Percentiles rank a stretch among this genome's conserved stretches.
Evolutionary conservation across 163 green algal genomes (phyloP).

Genomic region (Volvox carteri): DNA sequence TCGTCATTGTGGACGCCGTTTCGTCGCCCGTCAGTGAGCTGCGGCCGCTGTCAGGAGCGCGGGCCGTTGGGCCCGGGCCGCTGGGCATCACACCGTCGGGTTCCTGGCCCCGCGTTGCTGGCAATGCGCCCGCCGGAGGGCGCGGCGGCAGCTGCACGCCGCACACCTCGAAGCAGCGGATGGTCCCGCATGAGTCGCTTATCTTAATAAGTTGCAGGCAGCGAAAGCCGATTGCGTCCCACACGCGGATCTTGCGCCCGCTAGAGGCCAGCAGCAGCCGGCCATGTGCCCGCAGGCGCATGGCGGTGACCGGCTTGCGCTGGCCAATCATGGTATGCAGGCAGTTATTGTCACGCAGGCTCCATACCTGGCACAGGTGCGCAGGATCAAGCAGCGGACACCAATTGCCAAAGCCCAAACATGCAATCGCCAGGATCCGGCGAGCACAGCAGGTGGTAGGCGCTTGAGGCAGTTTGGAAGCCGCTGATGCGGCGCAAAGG

Average conservation of each 20-base stretch:
- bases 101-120: background rate
- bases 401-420: background rate
- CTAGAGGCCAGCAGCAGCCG: conserved; percentile 69
- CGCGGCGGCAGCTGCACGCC: background rate
- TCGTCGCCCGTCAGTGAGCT: conserved; percentile 14
- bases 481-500: too few relatives aligned
- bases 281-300: conserved; percentile 73
- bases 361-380: conserved; percentile 80
- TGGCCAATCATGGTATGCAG: conserved; percentile 82
- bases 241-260: conserved; percentile 82
- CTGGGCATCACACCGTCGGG: background rate
- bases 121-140: background rate
- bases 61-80: background rate
- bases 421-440: too few relatives aligned
- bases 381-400: background rate
- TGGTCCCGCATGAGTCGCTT: conserved; percentile 75
- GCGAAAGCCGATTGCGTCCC: conserved; percentile 79
- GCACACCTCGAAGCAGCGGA: conserved; percentile 79
- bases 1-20: background rate
- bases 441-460: too few relatives aligned
- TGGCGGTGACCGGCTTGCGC: conserved; percentile 83
- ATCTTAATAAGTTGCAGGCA: conserved; percentile 80
- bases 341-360: conserved; percentile 76
- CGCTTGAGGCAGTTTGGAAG: too few relatives aligned
- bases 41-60: background rate